Conservation (phyloP, 140 eudicot genomes). For the Bidens hawaiensis region DNA sequence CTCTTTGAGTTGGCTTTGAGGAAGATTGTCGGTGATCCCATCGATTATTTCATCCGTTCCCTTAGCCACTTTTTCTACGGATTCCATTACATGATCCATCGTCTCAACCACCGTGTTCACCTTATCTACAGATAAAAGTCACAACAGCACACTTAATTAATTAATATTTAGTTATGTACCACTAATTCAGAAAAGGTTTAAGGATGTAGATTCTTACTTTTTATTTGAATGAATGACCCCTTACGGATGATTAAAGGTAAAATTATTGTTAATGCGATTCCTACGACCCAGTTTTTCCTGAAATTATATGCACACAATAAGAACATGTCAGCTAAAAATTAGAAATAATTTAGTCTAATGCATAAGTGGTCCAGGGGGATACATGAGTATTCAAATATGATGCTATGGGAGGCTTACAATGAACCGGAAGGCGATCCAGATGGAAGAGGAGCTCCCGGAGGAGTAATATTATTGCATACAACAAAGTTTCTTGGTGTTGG, state of each 20-base stretch:
- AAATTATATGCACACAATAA: background rate
- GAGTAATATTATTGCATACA: slow-evolving; percentile 9
- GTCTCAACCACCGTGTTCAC: slow-evolving; percentile 24
- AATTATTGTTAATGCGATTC: slow-evolving; percentile 25
- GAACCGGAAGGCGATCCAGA: slow-evolving; percentile 28
- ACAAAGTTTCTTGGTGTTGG: background rate
- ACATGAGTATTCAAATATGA: no score
- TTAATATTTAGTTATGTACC: no score
- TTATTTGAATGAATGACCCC: slow-evolving; percentile 31
- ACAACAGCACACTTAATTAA: background rate
- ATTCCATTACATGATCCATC: slow-evolving; percentile 25
- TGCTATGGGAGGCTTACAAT: slow-evolving; percentile 21
- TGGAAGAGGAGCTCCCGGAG: slow-evolving; percentile 24
- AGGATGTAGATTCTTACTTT: slow-evolving; percentile 23
- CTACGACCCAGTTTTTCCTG: slow-evolving; percentile 42
- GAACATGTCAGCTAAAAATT: background rate
- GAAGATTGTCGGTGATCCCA: slow-evolving; percentile 23
- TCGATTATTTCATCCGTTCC: slow-evolving; percentile 30
- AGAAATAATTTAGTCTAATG: background rate
- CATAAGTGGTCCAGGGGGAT: background rate
- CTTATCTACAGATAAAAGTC: slow-evolving; percentile 12
- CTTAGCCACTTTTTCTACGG: slow-evolving; percentile 26
- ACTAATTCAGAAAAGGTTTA: background rate
- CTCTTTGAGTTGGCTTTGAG: slow-evolving; percentile 22
- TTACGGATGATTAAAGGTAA: slow-evolving; percentile 36